Base-by-base conservation (phyloP, 1,139 yeast genomes). In the Blastobotrys raffinosifermentans region DNA sequence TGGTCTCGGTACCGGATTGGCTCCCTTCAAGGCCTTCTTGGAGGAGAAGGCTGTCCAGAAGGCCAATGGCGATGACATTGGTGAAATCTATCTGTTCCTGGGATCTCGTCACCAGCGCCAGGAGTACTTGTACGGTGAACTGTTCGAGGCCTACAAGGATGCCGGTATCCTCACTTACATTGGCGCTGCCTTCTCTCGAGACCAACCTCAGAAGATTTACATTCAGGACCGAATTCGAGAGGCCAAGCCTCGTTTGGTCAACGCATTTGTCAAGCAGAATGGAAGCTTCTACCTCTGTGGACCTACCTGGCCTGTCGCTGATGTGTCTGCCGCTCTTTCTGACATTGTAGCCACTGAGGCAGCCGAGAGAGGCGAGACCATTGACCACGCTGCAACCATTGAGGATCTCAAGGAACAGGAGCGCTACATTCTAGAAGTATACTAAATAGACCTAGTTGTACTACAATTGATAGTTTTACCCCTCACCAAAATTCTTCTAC, bases 281-380 rank as follows among this genome's bases (percentile, higher is more conserved):
- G 98, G 97, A 41, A 80, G 87, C 17, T 89, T 91, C 75, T 91
- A 91, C 67, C 73, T 91, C 58, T 91, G 98, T 77, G 98, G 98
- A 47, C 97, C 97, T 31, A 91, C 97, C 2, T 91, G 98, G 98
- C 98, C 98, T 19, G 97, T 91, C 53, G 96, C 97, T 13, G 96
- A 89, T 61, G 84, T 91, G 53, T 85, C 96, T 42, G 85, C 82
- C 34, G 94, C 95, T 52, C 70, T 91, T 50, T 84, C 82, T 56
- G 95, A 85, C 50, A 83, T 91, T 53, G 72, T 87, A 37, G 61
- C 62, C 15, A 73, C 75, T 38, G 95, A 85, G 46, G 94, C 95
- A 25, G 68, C 67, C 38, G 69, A 68, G 50, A 72, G 69, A 39
- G 93, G 91, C 41, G 72, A 71, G 43, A 75, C 70, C 48, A 68